phyloP scores from a whole-genome alignment of 176 grass and related monocot species.

The Melocanna baccifera region DNA sequence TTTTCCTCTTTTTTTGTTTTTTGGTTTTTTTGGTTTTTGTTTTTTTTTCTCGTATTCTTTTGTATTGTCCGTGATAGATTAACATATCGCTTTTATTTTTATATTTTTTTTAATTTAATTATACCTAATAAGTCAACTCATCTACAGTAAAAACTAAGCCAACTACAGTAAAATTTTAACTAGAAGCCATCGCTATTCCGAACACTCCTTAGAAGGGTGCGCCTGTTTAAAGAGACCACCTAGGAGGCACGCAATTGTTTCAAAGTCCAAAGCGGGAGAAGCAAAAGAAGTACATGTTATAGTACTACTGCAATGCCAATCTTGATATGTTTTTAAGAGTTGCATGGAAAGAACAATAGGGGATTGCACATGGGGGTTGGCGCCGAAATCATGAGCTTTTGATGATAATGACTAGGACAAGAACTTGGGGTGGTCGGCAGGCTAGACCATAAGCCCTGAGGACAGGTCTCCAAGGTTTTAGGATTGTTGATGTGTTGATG shows the following conservation, averaged over 20 bases:
- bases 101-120: no score
- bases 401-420: neutral
- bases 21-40: no score
- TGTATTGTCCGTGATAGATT: no score
- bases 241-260: conserved; percentile 32
- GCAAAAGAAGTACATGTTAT: conserved; percentile 11
- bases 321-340: neutral
- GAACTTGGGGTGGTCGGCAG: conserved; percentile 29
- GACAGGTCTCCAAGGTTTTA: no score
- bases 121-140: no score
- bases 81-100: no score
- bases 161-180: no score
- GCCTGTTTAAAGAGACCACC: conserved; percentile 49
- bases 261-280: conserved; percentile 21
- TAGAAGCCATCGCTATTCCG: no score
- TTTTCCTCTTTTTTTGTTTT: no score
- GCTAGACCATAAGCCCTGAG: conserved; percentile 7
- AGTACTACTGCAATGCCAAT: neutral
- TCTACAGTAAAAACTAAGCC: no score
- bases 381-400: conserved; percentile 32
- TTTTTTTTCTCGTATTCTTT: no score
- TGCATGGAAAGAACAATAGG: neutral
- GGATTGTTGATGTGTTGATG: no score
- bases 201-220: conserved; percentile 72
- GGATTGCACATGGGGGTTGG: conserved; percentile 46